Evolutionary conservation across 495 filamentous ascomycete genomes (phyloP), one percentile per base, ranked within the genome.

Genomic region (Opeltia flavorubescens): DNA sequence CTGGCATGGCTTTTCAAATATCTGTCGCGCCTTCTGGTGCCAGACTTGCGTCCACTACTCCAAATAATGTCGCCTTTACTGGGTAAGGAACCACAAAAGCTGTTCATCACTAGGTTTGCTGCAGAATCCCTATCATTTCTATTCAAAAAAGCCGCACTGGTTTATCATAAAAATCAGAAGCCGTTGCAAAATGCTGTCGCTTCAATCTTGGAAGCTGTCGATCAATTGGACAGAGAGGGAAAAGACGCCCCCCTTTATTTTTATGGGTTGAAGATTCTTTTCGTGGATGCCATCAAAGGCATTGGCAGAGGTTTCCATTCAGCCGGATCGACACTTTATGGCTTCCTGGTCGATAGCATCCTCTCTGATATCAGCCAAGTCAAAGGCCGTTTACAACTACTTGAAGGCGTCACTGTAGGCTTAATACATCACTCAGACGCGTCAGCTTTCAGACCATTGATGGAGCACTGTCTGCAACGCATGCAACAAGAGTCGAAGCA

Each of bases 1-100:
- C 72, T 99, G 12, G 86, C 91, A 50, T 95, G 93, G 75, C 75
- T 95, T 15, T 93, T 96, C 74, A 99, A 96, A 58, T 96, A 94
- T 55, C 75, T 99, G 17, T 89, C 87, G 3, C 76, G 84, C 36
- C 70, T 95, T 6, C 59, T 99, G 20, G 83, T 86, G 0, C 81
- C 86, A 4, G 84, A 99, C 57, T 65, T 96, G 44, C 71, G 86
- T 52, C 84, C 89, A 23, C 74, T 93, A 5, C 86, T 84, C 56
- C 73, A 83, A 52, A 76, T 86, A 30, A 78, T 96, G 67, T 76
- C 85, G 8, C 84, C 89, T 5, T 73, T 95, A 42, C 76, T 99
- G 28, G 93, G 91, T 43, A 86, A 82, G 59, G 74, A 80, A 54
- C 74, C 75, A 46, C 84, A 86, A 55, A 89, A 87, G 50, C 68